Evolutionary conservation across 2,329 filamentous ascomycete species (phyloP).

Genomic region (Fusarium dimerum): DNA sequence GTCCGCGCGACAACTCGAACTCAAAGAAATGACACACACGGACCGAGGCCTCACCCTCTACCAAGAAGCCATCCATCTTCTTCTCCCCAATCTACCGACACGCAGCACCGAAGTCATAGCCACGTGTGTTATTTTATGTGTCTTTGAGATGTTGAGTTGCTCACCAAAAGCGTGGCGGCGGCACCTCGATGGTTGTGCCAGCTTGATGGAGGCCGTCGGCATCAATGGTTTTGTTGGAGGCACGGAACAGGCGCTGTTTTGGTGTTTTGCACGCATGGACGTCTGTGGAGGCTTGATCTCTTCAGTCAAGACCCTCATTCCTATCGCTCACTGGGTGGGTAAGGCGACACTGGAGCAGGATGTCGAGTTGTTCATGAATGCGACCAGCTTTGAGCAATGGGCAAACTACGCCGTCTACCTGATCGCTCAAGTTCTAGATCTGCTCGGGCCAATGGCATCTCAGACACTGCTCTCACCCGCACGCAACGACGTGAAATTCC

Average conservation of each 20-base stretch:
- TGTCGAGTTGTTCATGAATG: constrained; percentile 36
- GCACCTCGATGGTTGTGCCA: constrained; percentile 54
- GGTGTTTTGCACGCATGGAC: constrained; percentile 58
- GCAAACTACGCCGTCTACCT: constrained; percentile 53
- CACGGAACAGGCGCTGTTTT: constrained; percentile 52
- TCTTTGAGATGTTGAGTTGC: constrained; percentile 55
- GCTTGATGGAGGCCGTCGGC: constrained; percentile 49
- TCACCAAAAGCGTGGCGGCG: constrained; percentile 50
- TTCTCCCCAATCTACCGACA: constrained; percentile 49
- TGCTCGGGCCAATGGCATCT: constrained; percentile 32
- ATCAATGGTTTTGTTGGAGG: constrained; percentile 53
- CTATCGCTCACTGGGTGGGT: constrained; percentile 47
- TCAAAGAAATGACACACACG: constrained; percentile 37
- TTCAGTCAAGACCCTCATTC: constrained; percentile 51
- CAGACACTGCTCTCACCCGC: constrained; percentile 14
- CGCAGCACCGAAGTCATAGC: constrained; percentile 52
- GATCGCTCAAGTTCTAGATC: constrained; percentile 44
- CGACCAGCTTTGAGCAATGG: constrained; percentile 45
- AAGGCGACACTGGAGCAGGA: constrained; percentile 32
- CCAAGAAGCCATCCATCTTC: constrained; percentile 50
- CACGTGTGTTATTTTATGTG: constrained; percentile 54
- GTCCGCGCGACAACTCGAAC: constrained; percentile 52
- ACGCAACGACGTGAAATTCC: constrained; percentile 27
- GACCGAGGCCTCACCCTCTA: constrained; percentile 49
- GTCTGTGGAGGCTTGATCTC: constrained; percentile 55